These are phyloP conservation scores for Boletus subparvulus DNA, from an alignment of 768 basidiomycete species.

Conservation along the genomic window DNA sequence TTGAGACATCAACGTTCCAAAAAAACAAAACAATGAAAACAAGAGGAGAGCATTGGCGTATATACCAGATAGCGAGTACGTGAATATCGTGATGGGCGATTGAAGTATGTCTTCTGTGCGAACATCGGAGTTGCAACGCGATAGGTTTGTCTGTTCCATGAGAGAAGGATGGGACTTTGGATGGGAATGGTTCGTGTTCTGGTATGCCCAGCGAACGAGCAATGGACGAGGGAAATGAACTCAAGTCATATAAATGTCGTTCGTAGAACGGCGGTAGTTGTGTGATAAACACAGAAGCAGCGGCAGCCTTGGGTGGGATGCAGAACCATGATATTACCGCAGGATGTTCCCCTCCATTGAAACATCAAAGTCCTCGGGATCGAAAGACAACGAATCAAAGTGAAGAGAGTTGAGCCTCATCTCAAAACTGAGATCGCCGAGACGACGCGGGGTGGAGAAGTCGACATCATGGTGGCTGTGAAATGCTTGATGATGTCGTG, in stretches of 20 bases:
- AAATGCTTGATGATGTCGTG: slow-evolving; percentile 3
- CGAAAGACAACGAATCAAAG: slow-evolving; percentile 70
- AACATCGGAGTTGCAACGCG: neutral
- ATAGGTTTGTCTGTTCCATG: slow-evolving; percentile 5
- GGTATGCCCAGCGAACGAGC: neutral
- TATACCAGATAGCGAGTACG: slow-evolving; percentile 12
- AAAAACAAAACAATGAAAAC: slow-evolving; percentile 5
- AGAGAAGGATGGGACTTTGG: neutral
- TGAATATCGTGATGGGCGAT: slow-evolving; percentile 11
- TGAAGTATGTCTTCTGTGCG: slow-evolving; percentile 12
- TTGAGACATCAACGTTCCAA: slow-evolving; percentile 3
- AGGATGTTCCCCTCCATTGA: slow-evolving; percentile 17
- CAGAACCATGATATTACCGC: slow-evolving; percentile 13
- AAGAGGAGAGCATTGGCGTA: slow-evolving; percentile 12
- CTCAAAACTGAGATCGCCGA: slow-evolving; percentile 51
- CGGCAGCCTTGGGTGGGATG: neutral
- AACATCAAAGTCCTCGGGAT: slow-evolving; percentile 52
- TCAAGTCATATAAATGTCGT: slow-evolving; percentile 9
- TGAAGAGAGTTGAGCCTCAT: slow-evolving; percentile 72
- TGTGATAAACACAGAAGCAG: slow-evolving; percentile 1
- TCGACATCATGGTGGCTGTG: neutral
- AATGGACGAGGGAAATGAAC: slow-evolving; percentile 1
- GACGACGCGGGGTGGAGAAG: slow-evolving; percentile 8
- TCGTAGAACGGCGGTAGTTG: neutral
- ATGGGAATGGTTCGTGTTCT: neutral